Evolutionary conservation across 2,329 filamentous ascomycete genomes (phyloP), one percentile per base, ranked within the genome.

Genomic region (Fonsecaea pedrosoi): DNA sequence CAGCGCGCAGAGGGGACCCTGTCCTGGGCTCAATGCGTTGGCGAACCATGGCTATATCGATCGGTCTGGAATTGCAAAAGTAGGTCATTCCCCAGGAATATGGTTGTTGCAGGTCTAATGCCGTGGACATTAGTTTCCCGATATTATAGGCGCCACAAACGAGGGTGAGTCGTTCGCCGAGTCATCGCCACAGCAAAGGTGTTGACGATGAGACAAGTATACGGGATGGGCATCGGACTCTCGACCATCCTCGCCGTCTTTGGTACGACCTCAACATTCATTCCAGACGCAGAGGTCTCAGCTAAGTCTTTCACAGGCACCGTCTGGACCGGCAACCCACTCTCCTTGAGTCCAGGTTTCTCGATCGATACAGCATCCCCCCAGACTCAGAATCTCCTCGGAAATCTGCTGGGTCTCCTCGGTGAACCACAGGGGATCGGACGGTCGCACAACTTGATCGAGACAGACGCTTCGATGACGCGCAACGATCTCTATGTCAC

Each of bases 371-470:
- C 82, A n/a, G 74, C 77, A 40, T 76, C 75, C 62, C 69, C 69
- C 32, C 74, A 73, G 57, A 76, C 78, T 13, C 76, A 78, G 64
- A 80, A 82, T 67, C 74, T 83, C 6, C 74, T 83, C 4, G 75
- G 78, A 30, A 80, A 83, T 57, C 70, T 83, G 0, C 67, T 79
- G 1, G 82, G 82, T 1, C 75, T 84, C 2, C 73, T 84, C 0
- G 78, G 81, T 2, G 77, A 77, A 15, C 83, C 83, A 0, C 79
- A 80, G 50, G 83, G 84, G 4, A 77, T 87, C 1, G 75, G 75
- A 13, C 82, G 82, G n/a, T 82, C 81, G 2, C 85, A 87, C 73
- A 86, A 86, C 73, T 81, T 83, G 63, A 83, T 86, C 71, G 85
- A 87, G 76, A 77, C 81, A 0, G 85, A 87, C 73, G 82, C 78